These are phyloP conservation scores for Furcasterigmium furcatum DNA, from an alignment of 2,329 filamentous ascomycete genomes.

Conservation along the genomic window DNA sequence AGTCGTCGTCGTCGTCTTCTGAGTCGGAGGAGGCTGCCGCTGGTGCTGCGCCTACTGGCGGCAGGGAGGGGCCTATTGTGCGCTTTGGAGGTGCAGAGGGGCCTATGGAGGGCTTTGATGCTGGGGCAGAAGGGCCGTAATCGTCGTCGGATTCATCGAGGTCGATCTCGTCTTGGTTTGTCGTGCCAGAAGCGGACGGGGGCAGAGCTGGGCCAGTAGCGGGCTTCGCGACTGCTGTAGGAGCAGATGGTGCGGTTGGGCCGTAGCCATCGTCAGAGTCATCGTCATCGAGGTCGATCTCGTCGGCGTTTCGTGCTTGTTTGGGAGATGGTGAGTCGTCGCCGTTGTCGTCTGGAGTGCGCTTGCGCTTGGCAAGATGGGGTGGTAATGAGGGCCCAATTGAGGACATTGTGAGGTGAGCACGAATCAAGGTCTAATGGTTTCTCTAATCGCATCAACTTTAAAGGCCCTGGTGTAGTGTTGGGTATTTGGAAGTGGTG, in stretches of 20 bases:
- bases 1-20: constrained; percentile 41
- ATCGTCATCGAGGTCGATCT: constrained; percentile 41
- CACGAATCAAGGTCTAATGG: too few species aligned
- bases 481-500: constrained; percentile 13
- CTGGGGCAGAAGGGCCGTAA: constrained; percentile 19
- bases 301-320: constrained; percentile 46
- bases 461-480: background rate
- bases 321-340: constrained; percentile 42
- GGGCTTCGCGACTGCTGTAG: constrained; percentile 11
- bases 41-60: constrained; percentile 29
- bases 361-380: constrained; percentile 62
- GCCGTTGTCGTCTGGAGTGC: constrained; percentile 40
- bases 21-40: constrained; percentile 34
- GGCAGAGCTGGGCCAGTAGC: constrained; percentile 20
- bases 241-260: constrained; percentile 25
- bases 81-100: constrained; percentile 23
- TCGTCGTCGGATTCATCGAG: constrained; percentile 29
- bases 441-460: too few species aligned
- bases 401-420: constrained; percentile 61
- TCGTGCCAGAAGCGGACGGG: constrained; percentile 19
- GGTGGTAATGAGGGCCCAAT: constrained; percentile 70
- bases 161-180: constrained; percentile 37
- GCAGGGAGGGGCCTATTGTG: constrained; percentile 37
- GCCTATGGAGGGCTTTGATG: constrained; percentile 16
- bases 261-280: constrained; percentile 39